These are phyloP conservation scores for Cladosporium colombiae DNA, from an alignment of 2,329 filamentous ascomycete genomes.

Conservation along the genomic window DNA sequence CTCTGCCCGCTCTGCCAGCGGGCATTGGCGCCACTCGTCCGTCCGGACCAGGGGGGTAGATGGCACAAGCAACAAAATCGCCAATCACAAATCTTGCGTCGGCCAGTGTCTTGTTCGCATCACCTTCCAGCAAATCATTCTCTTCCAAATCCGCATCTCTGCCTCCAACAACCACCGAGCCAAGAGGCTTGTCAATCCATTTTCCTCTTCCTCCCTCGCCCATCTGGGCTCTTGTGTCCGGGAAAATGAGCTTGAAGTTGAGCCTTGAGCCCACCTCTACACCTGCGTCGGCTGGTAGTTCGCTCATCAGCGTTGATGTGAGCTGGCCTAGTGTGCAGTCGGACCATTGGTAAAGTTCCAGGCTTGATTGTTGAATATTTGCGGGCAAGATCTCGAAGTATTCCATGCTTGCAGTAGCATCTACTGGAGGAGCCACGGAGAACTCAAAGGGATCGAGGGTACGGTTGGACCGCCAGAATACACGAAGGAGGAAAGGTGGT, in stretches of 20 bases:
- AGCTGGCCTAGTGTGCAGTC: constrained; percentile 80
- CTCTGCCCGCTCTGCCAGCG: constrained; percentile 51
- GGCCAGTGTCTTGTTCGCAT: constrained; percentile 70
- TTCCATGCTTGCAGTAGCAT: constrained; percentile 33
- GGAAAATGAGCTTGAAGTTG: constrained; percentile 84
- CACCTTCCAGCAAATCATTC: constrained; percentile 48
- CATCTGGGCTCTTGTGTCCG: constrained; percentile 62
- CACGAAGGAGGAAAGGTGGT: constrained; percentile 79
- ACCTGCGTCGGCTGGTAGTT: constrained; percentile 67
- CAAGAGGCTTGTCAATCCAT: constrained; percentile 78
- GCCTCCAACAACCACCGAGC: constrained; percentile 72
- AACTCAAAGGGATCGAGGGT: constrained; percentile 80
- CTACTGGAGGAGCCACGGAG: constrained; percentile 47
- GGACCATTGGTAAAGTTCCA: constrained; percentile 85
- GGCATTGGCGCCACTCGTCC: constrained; percentile 68
- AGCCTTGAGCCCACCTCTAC: constrained; percentile 80
- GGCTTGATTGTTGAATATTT: constrained; percentile 36
- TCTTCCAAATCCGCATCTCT: constrained; percentile 33
- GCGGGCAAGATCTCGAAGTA: constrained; percentile 61
- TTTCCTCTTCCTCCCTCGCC: constrained; percentile 53
- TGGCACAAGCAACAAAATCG: constrained; percentile 82
- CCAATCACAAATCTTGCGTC: constrained; percentile 84
- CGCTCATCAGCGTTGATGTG: constrained; percentile 70
- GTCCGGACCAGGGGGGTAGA: constrained; percentile 72
- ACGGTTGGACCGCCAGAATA: constrained; percentile 75